Evolutionary conservation across 2,329 filamentous ascomycete genomes (phyloP).

Genomic region (Stachybotrys elegans): DNA sequence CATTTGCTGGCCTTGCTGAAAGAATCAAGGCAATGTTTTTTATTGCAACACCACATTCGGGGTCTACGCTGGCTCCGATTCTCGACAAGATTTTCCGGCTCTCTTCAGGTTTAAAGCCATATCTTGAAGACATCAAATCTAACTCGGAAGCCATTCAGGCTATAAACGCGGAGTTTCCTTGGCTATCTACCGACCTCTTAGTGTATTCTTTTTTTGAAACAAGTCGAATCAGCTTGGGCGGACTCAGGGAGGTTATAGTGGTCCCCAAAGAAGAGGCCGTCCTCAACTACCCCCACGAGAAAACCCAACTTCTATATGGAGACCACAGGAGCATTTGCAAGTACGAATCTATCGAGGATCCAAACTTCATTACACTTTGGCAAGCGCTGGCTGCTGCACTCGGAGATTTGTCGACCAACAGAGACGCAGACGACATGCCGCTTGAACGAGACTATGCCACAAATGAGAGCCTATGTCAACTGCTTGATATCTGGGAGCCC

Average conservation of each 20-base stretch:
- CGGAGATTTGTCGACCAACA: not conserved
- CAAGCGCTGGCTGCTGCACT: not conserved
- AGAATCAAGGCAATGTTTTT: not conserved
- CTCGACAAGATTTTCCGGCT: constrained; percentile 1
- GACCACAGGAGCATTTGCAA: constrained; percentile 3
- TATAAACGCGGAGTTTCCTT: constrained; percentile 1
- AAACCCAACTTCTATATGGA: not conserved
- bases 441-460: not conserved
- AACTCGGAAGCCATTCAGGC: not conserved
- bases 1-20: not conserved
- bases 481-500: not conserved
- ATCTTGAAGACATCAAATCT: constrained; percentile 1
- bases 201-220: constrained; percentile 2
- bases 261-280: constrained; percentile 1
- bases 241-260: not conserved
- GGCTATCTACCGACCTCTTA: not conserved
- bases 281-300: constrained; percentile 1
- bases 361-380: constrained; percentile 1
- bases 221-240: not conserved
- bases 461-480: not conserved
- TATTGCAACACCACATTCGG: not conserved
- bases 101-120: not conserved
- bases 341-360: not conserved
- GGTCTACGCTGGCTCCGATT: not conserved
- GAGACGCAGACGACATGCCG: not conserved